Evolutionary conservation across 2,329 filamentous ascomycete genomes (phyloP).

Genomic region (Thelonectria blattea): DNA sequence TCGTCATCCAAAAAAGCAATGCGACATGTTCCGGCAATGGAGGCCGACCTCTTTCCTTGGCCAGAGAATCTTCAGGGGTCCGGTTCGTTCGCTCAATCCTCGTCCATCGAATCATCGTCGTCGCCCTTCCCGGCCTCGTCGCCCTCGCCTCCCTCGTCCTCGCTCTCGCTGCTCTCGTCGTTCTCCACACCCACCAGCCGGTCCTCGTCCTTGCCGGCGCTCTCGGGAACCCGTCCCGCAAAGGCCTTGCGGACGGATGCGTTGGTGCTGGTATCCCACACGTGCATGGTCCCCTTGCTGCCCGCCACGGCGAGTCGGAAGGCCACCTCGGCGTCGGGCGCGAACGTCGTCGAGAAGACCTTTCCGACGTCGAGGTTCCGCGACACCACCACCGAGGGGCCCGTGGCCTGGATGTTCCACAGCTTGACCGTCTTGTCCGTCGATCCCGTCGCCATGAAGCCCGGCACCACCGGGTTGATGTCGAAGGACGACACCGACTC

Average conservation of each 20-base stretch:
- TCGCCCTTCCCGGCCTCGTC: slow-evolving; percentile 50
- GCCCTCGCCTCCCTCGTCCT: slow-evolving; percentile 62
- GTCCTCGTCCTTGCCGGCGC: slow-evolving; percentile 69
- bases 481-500: slow-evolving; percentile 91
- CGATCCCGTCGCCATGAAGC: slow-evolving; percentile 91
- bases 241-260: slow-evolving; percentile 84
- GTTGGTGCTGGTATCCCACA: slow-evolving; percentile 98
- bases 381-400: slow-evolving; percentile 88
- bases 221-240: slow-evolving; percentile 67
- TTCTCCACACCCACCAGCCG: slow-evolving; percentile 76
- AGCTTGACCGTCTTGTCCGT: slow-evolving; percentile 96
- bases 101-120: slow-evolving; percentile 57
- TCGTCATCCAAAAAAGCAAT: slow-evolving; percentile 2
- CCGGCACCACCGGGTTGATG: slow-evolving; percentile 86
- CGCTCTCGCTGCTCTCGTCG: slow-evolving; percentile 70
- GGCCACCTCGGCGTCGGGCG: slow-evolving; percentile 86
- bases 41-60: slow-evolving; percentile 8
- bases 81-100: slow-evolving; percentile 48
- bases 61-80: slow-evolving; percentile 7
- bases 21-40: background rate
- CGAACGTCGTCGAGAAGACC: slow-evolving; percentile 90
- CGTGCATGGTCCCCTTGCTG: slow-evolving; percentile 88
- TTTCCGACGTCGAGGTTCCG: slow-evolving; percentile 93
- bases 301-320: slow-evolving; percentile 94
- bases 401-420: slow-evolving; percentile 85